Evolutionary conservation across 352 stramenopile species (phyloP), one percentile per base, ranked within the genome.

Genomic region (Pythium insidiosum): DNA sequence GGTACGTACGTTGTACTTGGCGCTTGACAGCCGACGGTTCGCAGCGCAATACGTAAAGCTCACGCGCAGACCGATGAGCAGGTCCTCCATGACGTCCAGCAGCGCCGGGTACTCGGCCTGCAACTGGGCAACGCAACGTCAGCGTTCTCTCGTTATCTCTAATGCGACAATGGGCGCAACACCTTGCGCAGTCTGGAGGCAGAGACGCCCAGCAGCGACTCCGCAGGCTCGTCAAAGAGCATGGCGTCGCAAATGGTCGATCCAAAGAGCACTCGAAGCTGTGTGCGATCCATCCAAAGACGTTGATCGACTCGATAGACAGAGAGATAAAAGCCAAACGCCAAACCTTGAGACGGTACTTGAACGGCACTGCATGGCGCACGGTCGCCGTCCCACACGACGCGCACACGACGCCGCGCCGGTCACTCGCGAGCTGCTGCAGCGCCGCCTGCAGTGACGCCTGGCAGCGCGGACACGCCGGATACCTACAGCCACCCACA

Each of bases 331-430:
- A n/a, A n/a, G n/a, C n/a, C n/a, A 66, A 10, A 13, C 78, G 53
- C 44, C 68, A 63, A 6, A 82, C 64, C 55, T 83, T 69, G 29
- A 82, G 47, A 37, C 68, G 55, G 48, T 72, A 80, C 52, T 80
- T 77, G 47, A 63, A 66, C 36, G 61, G 50, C 18, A 81, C 40
- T 5, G 59, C 43, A 10, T 72, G 38, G 0, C 43, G 31, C 15
- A 26, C 35, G 34, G 54, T 38, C 11, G 30, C 41, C 3, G 44
- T 37, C 10, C 55, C 48, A 24, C 66, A 82, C 19, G 62, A 53
- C 6, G 41, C 23, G 37, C 72, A 84, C 15, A 51, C 38, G 24
- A 71, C 40, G 23, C 39, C 50, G 28, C 46, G 36, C 23, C 38
- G 26, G 28, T 39, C 42, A n/a, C 23, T 52, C 11, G 23, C 55